Evolutionary conservation across 2,329 filamentous ascomycete species (phyloP).

Genomic region (Ploettnerulaceae sp.): DNA sequence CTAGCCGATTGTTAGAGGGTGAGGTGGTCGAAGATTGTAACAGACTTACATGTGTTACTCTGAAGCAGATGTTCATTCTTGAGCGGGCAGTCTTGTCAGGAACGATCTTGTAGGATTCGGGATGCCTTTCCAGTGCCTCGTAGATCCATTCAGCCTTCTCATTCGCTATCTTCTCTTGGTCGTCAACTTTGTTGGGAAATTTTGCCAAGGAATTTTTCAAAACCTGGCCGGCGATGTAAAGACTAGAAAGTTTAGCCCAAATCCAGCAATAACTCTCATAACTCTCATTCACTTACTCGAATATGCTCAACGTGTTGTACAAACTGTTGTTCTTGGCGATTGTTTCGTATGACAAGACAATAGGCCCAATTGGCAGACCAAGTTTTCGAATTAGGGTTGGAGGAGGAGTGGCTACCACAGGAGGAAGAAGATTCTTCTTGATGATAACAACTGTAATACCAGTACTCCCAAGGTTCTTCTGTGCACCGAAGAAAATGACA

Average conservation of each 20-base stretch:
- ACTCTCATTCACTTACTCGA: conserved; percentile 50
- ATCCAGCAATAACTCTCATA: neutral
- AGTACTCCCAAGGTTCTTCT: conserved; percentile 87
- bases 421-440: conserved; percentile 73
- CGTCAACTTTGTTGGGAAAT: conserved; percentile 65
- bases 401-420: conserved; percentile 58
- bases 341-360: conserved; percentile 76
- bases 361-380: conserved; percentile 70
- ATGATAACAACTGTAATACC: conserved; percentile 85
- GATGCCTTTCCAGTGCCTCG: conserved; percentile 65
- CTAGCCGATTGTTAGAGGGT: conserved; percentile 14
- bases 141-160: conserved; percentile 78
- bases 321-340: conserved; percentile 90
- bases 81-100: conserved; percentile 72
- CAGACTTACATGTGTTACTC: conserved; percentile 48
- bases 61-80: conserved; percentile 94
- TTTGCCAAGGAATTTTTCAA: conserved; percentile 67
- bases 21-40: neutral
- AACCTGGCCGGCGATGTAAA: conserved; percentile 87
- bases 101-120: conserved; percentile 70
- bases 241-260: too few relatives aligned
- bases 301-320: conserved; percentile 94
- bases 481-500: conserved; percentile 84
- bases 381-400: conserved; percentile 67
- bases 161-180: conserved; percentile 68